Evolutionary conservation across 2,329 filamentous ascomycete species (phyloP), one percentile per base, ranked within the genome.

Genomic region (Aureobasidium sp.): DNA sequence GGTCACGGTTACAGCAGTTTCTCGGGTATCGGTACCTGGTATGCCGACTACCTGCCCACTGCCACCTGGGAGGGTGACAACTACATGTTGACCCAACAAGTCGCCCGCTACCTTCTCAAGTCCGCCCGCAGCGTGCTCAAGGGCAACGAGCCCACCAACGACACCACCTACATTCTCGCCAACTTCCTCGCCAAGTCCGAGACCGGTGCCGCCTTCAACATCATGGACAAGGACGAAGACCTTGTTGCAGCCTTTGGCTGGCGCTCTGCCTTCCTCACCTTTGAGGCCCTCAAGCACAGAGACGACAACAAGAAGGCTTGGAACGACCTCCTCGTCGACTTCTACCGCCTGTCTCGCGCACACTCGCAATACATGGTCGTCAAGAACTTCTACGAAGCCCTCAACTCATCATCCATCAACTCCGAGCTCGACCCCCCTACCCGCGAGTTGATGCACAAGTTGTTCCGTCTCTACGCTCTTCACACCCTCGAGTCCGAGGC

Each of bases 41-140:
- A 90, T 68, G 81, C 87, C 32, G 88, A 91, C 72, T 90, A 91
- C 70, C 79, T 91, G 1, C 87, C 89, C 16, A 88, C 83, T 0
- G 76, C 79, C 4, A 89, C 87, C 10, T 89, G 86, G 85, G 88
- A 91, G 72, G 88, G 88, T 49, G 88, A 90, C 76, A 90, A 90
- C 78, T 91, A 89, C 77, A 90, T 91, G 88, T 78, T 91, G 63
- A 89, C 87, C 10, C 88, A 91, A 73, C 88, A 91, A 75, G 88
- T 91, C 3, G 86, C 86, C 3, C 82, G 87, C 62, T 91, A 91
- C 69, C 82, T 91, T 49, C 81, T 91, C 66, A 91, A 91, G 79
- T 85, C 87, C 3, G 88, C 87, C 0, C 85, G 88, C 45, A 80
- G 83, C 1, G 88, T 91, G 0, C 75, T 90, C n/a, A 77, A 81